Base-by-base conservation (phyloP, 1,284 basidiomycete species). In the Phylloboletellus chloephorus region DNA sequence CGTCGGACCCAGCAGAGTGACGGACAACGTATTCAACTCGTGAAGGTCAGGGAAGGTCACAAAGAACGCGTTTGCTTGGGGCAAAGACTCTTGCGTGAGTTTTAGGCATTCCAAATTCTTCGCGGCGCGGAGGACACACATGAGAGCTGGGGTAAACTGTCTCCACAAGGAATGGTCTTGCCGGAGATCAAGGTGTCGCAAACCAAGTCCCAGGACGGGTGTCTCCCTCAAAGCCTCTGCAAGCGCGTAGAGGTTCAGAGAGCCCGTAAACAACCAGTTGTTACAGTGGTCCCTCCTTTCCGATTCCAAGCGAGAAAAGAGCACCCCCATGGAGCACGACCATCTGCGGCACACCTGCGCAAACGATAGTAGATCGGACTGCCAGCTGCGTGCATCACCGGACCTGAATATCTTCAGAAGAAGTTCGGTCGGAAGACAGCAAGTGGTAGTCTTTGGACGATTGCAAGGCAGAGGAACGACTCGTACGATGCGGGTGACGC, bases 81-180 rank as follows among this genome's bases (percentile, higher is more conserved):
- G 31, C 0, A 43, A 25, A 32, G 54, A 48, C 15, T 56, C 5
- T 6, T 42, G 39, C 3, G 24, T 39, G 2, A 56, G 25, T 25
- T 57, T 56, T n/a, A 55, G 0, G 9, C 10, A 9, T 7, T 38
- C 33, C 5, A 54, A 17, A 15, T 57, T 41, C 31, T 54, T 56
- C 10, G 49, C 57, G 9, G 41, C 17, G 5, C 52, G 35, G 5
- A 58, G 37, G 32, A 57, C 50, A 5, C 45, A 13, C 17, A 52
- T 49, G 20, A 54, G 25, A 3, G 56, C 51, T 5, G 43, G 36
- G 16, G 45, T 56, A 13, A 56, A 58, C n/a, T 7, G 11, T 21
- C 4, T 3, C 16, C 7, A 3, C 26, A 4, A 20, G 1, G 5
- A 5, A 7, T 12, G 7, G 20, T 16, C 12, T 11, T 39, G 25